A percentile compares a stretch with the other conserved stretches of the same genome.
Conservation (phyloP, 1,284 basidiomycete genomes). For the Sanghuangporus weigelae region DNA sequence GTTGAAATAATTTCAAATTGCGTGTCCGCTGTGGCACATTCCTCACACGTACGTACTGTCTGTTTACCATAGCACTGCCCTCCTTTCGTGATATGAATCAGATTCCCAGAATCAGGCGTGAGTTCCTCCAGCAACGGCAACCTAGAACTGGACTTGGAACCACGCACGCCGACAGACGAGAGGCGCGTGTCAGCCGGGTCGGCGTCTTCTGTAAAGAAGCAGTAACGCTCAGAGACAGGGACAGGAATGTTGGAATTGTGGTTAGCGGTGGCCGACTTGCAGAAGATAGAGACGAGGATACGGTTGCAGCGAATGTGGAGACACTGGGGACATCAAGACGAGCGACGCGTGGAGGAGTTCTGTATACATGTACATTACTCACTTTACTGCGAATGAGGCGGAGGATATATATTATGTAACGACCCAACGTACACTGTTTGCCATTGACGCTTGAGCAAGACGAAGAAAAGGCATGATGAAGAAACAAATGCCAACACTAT, state of each 20-base stretch:
- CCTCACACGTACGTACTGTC: too few species aligned
- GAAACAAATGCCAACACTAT: too few species aligned
- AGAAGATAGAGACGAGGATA: neutral
- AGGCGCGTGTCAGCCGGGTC: neutral
- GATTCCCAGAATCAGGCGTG: too few species aligned
- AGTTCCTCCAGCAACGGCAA: neutral
- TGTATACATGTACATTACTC: constrained; percentile 2
- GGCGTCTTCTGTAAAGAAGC: neutral
- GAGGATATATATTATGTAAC: neutral
- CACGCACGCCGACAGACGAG: constrained; percentile 9
- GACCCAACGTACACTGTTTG: too few species aligned
- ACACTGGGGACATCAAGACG: neutral
- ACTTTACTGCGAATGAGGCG: constrained; percentile 7
- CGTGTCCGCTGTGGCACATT: too few species aligned
- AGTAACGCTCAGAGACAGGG: neutral
- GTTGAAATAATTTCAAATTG: too few species aligned
- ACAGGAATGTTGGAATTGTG: neutral
- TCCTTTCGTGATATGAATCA: too few species aligned
- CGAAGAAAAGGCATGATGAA: too few species aligned
- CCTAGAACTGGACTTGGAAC: neutral
- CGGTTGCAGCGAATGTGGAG: neutral
- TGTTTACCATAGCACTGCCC: too few species aligned
- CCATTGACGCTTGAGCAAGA: neutral
- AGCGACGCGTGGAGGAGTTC: neutral
- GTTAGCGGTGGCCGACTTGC: neutral